These are phyloP conservation scores for Camillea tinctor DNA, from an alignment of 2,329 filamentous ascomycete species.

Conservation along the genomic window DNA sequence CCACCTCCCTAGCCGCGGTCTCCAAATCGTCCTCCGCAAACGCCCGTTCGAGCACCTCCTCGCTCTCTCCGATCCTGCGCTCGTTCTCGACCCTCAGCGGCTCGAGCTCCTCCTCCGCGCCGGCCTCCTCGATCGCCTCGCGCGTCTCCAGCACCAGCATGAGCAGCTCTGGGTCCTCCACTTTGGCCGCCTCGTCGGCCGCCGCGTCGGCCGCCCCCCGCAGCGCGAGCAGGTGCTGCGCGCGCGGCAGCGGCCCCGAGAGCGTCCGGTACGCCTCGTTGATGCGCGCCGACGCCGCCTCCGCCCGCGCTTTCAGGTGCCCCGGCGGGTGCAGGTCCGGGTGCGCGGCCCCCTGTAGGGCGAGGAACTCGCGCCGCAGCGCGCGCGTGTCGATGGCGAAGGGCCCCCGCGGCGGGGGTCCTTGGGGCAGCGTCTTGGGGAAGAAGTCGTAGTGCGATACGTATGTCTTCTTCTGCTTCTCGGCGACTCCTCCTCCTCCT, in stretches of 20 bases:
- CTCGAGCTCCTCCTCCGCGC: conserved; percentile 62
- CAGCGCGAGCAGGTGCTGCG: conserved; percentile 79
- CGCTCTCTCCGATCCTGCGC: conserved; percentile 61
- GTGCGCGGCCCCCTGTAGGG: conserved; percentile 74
- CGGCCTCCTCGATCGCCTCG: conserved; percentile 71
- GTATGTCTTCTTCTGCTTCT: background rate
- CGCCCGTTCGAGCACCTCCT: conserved; percentile 59
- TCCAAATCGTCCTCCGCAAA: conserved; percentile 68
- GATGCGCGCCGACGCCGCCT: conserved; percentile 76
- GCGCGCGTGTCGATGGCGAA: conserved; percentile 71
- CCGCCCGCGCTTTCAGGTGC: conserved; percentile 59
- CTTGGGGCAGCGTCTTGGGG: conserved; percentile 70
- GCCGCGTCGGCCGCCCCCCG: conserved; percentile 70
- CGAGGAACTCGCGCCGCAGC: conserved; percentile 82
- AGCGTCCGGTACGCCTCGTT: conserved; percentile 93
- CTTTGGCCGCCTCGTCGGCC: conserved; percentile 72
- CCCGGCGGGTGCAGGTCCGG: conserved; percentile 65
- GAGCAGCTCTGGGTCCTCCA: conserved; percentile 68
- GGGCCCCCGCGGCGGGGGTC: conserved; percentile 73
- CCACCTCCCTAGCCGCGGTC: conserved; percentile 67
- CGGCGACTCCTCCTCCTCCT: too few species aligned
- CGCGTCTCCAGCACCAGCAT: conserved; percentile 78
- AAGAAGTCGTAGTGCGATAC: conserved; percentile 78
- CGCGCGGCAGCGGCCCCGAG: conserved; percentile 71
- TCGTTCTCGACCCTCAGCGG: conserved; percentile 65